Percentiles rank a stretch among this genome's conserved stretches.
Evolutionary conservation across 352 stramenopile species (phyloP).

Genomic region (Pythium aristosporum): DNA sequence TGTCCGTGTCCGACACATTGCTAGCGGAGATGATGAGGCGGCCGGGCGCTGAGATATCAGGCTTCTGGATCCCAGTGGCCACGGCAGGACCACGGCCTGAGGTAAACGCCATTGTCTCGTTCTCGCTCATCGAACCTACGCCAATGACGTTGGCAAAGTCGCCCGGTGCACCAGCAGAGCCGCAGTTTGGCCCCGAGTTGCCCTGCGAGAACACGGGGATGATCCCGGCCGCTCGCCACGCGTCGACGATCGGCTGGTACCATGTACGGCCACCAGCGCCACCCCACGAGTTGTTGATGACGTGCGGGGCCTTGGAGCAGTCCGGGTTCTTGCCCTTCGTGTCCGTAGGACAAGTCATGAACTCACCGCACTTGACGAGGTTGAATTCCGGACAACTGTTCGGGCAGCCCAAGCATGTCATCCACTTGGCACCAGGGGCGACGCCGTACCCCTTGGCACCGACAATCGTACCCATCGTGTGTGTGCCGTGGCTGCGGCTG

Average conservation of each 20-base stretch:
- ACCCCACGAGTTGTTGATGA: constrained; percentile 44
- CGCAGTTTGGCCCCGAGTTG: constrained; percentile 31
- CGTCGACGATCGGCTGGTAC: constrained; percentile 22
- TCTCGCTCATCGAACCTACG: constrained; percentile 29
- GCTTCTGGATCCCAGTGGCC: constrained; percentile 24
- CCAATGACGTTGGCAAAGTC: constrained; percentile 33
- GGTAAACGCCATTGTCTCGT: constrained; percentile 28
- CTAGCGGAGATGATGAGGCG: constrained; percentile 18
- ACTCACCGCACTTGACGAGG: constrained; percentile 29
- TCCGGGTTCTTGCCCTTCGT: constrained; percentile 28
- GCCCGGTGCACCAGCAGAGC: constrained; percentile 25
- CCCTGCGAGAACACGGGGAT: constrained; percentile 36
- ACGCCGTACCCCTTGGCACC: constrained; percentile 32
- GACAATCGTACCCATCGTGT: constrained; percentile 36
- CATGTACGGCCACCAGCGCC: constrained; percentile 3
- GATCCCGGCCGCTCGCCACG: constrained; percentile 31
- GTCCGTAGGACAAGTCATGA: constrained; percentile 26
- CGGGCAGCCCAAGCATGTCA: constrained; percentile 27
- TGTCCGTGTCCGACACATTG: constrained; percentile 20
- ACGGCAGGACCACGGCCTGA: constrained; percentile 28
- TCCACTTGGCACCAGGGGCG: constrained; percentile 31
- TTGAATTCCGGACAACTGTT: constrained; percentile 18
- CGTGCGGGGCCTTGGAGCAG: constrained; percentile 36
- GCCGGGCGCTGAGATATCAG: constrained; percentile 34
- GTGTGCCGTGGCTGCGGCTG: constrained; percentile 28